Percentiles rank a stretch among this genome's conserved stretches.
Conservation (phyloP, 805 yeast species). For the Phaffomyces thermotolerans region DNA sequence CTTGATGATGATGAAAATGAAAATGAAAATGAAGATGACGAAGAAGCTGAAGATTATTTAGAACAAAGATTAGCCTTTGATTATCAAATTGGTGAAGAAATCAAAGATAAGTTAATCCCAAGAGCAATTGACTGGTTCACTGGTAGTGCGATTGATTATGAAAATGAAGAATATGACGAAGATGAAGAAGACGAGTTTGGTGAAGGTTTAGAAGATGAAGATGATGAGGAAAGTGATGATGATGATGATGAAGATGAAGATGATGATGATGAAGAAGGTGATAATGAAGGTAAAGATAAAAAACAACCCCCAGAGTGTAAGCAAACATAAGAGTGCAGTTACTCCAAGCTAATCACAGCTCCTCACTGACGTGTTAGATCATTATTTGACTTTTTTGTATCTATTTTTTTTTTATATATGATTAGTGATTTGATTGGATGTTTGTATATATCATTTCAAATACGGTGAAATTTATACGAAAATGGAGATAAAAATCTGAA, state of each 20-base stretch:
- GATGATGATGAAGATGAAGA: constrained; percentile 24
- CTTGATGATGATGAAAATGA: constrained; percentile 24
- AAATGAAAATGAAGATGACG: constrained; percentile 43
- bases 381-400: too few relatives aligned
- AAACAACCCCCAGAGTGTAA: constrained; percentile 15
- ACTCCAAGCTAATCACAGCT: too few relatives aligned
- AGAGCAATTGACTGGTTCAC: constrained; percentile 98
- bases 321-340: constrained; percentile 2
- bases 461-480: too few relatives aligned
- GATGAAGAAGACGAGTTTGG: constrained; percentile 37
- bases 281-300: constrained; percentile 6
- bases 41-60: constrained; percentile 62
- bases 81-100: constrained; percentile 92
- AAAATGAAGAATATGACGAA: constrained; percentile 52
- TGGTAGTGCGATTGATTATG: constrained; percentile 86
- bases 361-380: too few relatives aligned
- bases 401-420: too few relatives aligned
- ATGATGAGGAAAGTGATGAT: constrained; percentile 28
- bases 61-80: constrained; percentile 85
- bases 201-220: constrained; percentile 29
- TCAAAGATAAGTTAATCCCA: constrained; percentile 92
- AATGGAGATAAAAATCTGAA: too few relatives aligned
- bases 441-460: too few relatives aligned
- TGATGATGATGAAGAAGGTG: constrained; percentile 24
- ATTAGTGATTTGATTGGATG: too few relatives aligned